Evolutionary conservation across 1,284 basidiomycete genomes (phyloP), one percentile per base, ranked within the genome.

Genomic region (Tetrapyrgos nigripes): DNA sequence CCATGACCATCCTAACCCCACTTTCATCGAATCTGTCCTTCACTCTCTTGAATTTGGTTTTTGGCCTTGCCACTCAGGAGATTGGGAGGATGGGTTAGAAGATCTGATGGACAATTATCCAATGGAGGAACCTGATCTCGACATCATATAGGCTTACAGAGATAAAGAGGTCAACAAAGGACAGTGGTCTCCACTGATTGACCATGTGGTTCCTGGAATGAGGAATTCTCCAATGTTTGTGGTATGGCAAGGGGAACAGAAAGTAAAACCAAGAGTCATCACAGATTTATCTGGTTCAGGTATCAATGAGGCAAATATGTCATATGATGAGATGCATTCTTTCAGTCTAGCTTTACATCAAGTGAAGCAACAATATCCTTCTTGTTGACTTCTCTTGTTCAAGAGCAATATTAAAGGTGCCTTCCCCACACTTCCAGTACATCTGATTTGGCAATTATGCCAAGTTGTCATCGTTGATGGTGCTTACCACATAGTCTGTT

Each of bases 401-500:
- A 73, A 73, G 59, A 66, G 64, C 14, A 68, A 74, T 52, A 66
- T 75, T 4, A 19, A 65, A 2, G 59, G 60, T 4, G 72, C 73
- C n/a, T n/a, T n/a, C n/a, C n/a, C n/a, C n/a, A n/a, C n/a, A n/a
- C n/a, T n/a, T n/a, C n/a, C n/a, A n/a, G 68, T 65, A 17, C 66
- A 73, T 55, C 70, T 67, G 0, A 31, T 70, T 4, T 73, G 69
- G 68, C 73, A 76, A 49, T 31, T 74, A 1, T 58, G 58, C 21
- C 72, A 76, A 52, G 60, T 71, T 14, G 68, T 74, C 19, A 53
- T 27, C 0, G 62, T 76, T 28, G 67, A 73, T 43, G 63, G 60
- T 11, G 27, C 33, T 3, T 54, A 54, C n/a, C 62, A 69, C 54
- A 63, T 74, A 43, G 65, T 70, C 37, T 66, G 64, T 5, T 61